Evolutionary conservation across 257 asterid genomes (phyloP).

Genomic region (Solanum pinnatisectum): DNA sequence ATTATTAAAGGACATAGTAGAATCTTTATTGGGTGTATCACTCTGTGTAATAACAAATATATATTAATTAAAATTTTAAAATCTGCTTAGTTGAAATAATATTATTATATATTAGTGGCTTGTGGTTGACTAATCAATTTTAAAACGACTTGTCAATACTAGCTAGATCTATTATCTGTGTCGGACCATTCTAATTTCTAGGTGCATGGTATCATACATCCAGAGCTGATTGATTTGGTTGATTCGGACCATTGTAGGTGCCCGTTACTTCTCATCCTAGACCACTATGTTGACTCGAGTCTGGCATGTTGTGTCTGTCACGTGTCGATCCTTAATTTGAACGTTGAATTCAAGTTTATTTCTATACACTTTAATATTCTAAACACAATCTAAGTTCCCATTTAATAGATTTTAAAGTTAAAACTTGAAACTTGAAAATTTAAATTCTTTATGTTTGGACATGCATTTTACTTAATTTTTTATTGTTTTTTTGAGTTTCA

Average conservation of each 20-base stretch:
- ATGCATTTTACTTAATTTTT: neutral
- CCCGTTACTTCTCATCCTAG: neutral
- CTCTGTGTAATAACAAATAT: too few species aligned
- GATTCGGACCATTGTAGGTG: neutral
- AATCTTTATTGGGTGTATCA: neutral
- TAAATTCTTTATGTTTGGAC: neutral
- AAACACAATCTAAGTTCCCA: neutral
- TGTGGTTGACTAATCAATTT: neutral
- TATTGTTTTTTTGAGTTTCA: neutral
- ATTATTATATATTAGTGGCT: too few species aligned
- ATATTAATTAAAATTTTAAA: too few species aligned
- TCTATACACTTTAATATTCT: neutral
- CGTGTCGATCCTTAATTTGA: neutral
- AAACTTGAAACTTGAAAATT: neutral
- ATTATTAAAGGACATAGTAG: neutral
- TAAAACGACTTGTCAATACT: neutral
- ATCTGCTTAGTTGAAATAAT: too few species aligned
- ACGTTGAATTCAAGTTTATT: neutral
- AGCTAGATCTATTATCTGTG: neutral
- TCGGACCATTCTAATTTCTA: neutral
- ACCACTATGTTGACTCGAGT: neutral
- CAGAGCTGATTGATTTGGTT: too few species aligned
- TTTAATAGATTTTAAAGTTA: too few species aligned
- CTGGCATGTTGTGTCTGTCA: neutral
- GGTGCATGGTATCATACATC: too few species aligned